Evolutionary conservation across 768 basidiomycete genomes (phyloP).

Genomic region (Calocybe gangraenosa): DNA sequence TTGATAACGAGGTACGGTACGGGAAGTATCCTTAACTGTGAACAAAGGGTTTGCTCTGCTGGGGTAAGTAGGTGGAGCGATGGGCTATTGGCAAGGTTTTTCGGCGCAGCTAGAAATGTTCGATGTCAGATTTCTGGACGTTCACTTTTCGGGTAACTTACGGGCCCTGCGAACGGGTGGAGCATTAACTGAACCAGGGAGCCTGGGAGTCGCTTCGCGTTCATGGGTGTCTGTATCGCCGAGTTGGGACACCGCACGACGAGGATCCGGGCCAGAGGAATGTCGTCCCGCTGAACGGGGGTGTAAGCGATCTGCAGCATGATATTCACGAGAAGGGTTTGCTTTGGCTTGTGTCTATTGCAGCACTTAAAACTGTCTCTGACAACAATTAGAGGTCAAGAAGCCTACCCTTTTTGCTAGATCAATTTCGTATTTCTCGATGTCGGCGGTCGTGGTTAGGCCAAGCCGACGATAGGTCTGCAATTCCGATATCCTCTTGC

Average conservation of each 20-base stretch:
- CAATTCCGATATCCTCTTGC: constrained; percentile 86
- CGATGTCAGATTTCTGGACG: not conserved
- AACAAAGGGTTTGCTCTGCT: constrained; percentile 86
- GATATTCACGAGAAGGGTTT: constrained; percentile 50
- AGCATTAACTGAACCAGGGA: constrained; percentile 27
- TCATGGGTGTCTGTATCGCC: constrained; percentile 54
- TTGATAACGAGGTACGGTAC: constrained; percentile 96
- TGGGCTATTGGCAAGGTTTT: constrained; percentile 88
- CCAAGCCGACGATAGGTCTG: constrained; percentile 89
- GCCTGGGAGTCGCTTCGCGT: constrained; percentile 55
- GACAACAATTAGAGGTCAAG: constrained; percentile 1
- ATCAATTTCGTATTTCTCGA: constrained; percentile 84
- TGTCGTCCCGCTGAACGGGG: constrained; percentile 48
- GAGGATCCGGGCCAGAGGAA: constrained; percentile 51
- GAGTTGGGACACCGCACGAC: constrained; percentile 37
- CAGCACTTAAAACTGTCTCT: not conserved
- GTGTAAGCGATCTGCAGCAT: constrained; percentile 48
- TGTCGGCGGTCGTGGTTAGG: constrained; percentile 78
- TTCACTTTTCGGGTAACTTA: constrained; percentile 20
- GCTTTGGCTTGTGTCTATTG: constrained; percentile 60
- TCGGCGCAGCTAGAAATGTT: constrained; percentile 44
- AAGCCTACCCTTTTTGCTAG: constrained; percentile 58
- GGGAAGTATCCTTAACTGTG: constrained; percentile 85
- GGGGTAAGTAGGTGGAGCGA: constrained; percentile 87
- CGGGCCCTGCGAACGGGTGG: constrained; percentile 40